Evolutionary conservation across 2,329 filamentous ascomycete genomes (phyloP).

Genomic region (Podosphaera fusca): DNA sequence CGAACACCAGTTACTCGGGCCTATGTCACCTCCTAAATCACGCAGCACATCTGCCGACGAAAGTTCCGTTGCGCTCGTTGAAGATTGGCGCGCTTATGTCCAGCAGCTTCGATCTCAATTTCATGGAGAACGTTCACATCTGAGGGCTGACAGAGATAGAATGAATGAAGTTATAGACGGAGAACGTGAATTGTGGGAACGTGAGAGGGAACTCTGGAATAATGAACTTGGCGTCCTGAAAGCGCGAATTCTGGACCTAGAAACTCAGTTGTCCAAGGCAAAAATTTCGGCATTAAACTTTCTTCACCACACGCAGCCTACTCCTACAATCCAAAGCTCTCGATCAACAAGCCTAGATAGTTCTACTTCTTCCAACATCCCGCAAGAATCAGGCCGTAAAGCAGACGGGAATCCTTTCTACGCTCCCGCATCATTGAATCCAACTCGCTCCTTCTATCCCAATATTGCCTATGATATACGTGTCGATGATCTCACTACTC

Average conservation of each 20-base stretch:
- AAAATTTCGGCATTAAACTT: background rate
- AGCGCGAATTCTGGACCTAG: slow-evolving; percentile 12
- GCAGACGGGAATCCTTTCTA: slow-evolving; percentile 16
- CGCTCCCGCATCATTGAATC: slow-evolving; percentile 15
- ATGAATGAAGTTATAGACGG: slow-evolving; percentile 15
- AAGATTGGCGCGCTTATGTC: slow-evolving; percentile 15
- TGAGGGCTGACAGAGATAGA: slow-evolving; percentile 13
- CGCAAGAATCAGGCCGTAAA: slow-evolving; percentile 16
- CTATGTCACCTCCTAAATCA: slow-evolving; percentile 15
- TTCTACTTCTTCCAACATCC: slow-evolving; percentile 4
- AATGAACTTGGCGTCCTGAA: slow-evolving; percentile 4
- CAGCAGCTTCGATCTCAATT: slow-evolving; percentile 12
- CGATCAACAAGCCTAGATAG: slow-evolving; percentile 5
- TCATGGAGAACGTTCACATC: slow-evolving; percentile 15
- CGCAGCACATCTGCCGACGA: slow-evolving; percentile 13
- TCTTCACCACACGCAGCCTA: background rate
- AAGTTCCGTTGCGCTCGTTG: slow-evolving; percentile 9
- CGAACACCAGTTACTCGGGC: slow-evolving; percentile 3
- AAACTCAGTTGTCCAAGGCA: slow-evolving; percentile 5
- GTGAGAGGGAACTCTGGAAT: slow-evolving; percentile 9
- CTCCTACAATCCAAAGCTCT: background rate
- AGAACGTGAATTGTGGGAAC: slow-evolving; percentile 16
- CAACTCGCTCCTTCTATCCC: slow-evolving; percentile 13
- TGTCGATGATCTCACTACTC: slow-evolving; percentile 12
- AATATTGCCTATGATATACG: slow-evolving; percentile 9